A percentile compares a stretch with the other conserved stretches of the same genome.
These are phyloP conservation scores for Cladosporium sp. DNA, from an alignment of 2,329 filamentous ascomycete genomes.

Conservation along the genomic window DNA sequence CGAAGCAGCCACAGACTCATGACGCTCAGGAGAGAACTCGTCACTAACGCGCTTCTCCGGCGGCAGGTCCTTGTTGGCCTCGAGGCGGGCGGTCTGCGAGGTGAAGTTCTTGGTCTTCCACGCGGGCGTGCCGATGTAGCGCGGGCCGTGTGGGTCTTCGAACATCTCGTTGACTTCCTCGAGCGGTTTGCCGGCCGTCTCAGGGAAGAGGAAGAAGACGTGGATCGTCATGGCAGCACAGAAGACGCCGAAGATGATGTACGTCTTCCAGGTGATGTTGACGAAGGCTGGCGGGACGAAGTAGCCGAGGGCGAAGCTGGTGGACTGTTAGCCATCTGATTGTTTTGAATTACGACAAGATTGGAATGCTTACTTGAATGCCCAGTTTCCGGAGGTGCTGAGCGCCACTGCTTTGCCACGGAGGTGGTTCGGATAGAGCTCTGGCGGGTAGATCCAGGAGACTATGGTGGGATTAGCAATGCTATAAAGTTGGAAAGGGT, in stretches of 20 bases:
- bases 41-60: conserved; percentile 20
- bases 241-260: conserved; percentile 73
- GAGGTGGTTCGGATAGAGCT: conserved; percentile 59
- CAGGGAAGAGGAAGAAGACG: conserved; percentile 62
- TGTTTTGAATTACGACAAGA: not conserved
- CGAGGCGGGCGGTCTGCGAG: conserved; percentile 17
- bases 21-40: conserved; percentile 17
- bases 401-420: conserved; percentile 62
- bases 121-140: conserved; percentile 50
- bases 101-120: conserved; percentile 47
- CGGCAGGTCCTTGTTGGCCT: conserved; percentile 19
- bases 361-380: conserved; percentile 38
- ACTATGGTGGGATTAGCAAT: too few species aligned
- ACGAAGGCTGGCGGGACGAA: conserved; percentile 57
- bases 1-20: conserved; percentile 10
- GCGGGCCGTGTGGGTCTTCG: conserved; percentile 34
- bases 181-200: conserved; percentile 69
- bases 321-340: not conserved
- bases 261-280: conserved; percentile 55
- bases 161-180: conserved; percentile 77
- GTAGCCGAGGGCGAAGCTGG: conserved; percentile 50
- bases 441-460: conserved; percentile 49
- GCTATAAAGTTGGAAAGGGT: too few species aligned
- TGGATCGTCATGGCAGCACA: conserved; percentile 65
- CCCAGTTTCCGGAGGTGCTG: conserved; percentile 59